Base-by-base conservation (phyloP, 1,284 basidiomycete genomes). In the Tausonia pullulans region DNA sequence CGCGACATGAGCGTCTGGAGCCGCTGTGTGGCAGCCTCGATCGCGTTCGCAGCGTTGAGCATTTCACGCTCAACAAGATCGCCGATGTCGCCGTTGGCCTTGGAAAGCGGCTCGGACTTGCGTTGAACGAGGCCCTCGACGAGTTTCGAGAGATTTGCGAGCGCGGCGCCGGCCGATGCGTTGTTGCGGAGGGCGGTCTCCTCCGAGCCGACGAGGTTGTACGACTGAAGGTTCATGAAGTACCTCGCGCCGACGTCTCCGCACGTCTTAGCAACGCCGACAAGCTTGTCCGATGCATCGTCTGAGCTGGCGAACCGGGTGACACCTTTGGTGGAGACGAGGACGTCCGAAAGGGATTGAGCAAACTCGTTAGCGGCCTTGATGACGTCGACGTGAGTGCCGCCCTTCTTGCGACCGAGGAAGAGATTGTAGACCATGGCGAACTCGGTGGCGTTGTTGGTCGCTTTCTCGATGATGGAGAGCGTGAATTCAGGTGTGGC, bases 31-130 rank as follows among this genome's bases (percentile, higher is more conserved):
- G 96, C 96, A 52, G 83, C 82, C 74, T 96, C 95, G 75, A 99
- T 99, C 0, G 95, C 93, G 65, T 83, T 82, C 2, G 96, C 93
- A 13, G 96, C 94, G 65, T 87, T 86, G 71, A 86, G 80, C 95
- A 99, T 98, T 78, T 98, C 95, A 73, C 88, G 86, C 75, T 97
- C 90, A 67, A 99, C 94, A 67, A 98, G 84, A 73, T 98, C 90
- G 51, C 95, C 94, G 67, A 99, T 89, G 74, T 98, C 90, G 45
- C 93, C 95, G 70, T 88, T 94, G 54, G 87, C 82, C 69, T 86
- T 86, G 43, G 87, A 81, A 62, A 93, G 76, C 43, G 83, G 80
- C 55, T 83, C 82, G 2, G 84, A 81, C 74, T 89, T 89, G 79
- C 94, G 93, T 46, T 93, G 91, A 58, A 95, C 82, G 62, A 98